Evolutionary conservation across 1,284 basidiomycete species (phyloP), one percentile per base, ranked within the genome.

Genomic region (Papiliotrema fonsecae): DNA sequence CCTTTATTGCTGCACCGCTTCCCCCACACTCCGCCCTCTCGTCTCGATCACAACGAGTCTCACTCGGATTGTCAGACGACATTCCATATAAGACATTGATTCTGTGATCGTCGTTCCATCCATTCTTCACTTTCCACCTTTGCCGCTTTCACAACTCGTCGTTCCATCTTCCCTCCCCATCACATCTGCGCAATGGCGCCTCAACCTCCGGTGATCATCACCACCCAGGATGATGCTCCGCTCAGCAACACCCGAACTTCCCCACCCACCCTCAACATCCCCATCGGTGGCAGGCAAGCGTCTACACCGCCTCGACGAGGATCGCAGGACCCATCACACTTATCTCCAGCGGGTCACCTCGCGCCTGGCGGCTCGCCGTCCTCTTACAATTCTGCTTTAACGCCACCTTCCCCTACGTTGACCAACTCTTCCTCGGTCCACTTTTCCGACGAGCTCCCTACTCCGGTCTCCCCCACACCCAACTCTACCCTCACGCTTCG

Each of bases 401-500:
- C 62, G 9, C 66, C 67, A 1, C 65, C 67, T 32, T 69, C 69
- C 3, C 69, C 69, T 6, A 67, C 69, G 1, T 49, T 68, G 19
- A 67, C 64, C 36, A 61, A 51, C 49, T 56, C 57, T 16, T 63
- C 64, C 5, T 64, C 64, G 4, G 64, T 65, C 25, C 65, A 66
- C 35, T 65, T 68, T 36, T 55, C 55, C 9, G 64, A 67, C n/a
- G 62, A 69, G 32, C 39, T 54, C 11, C 52, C 47, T 19, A 59
- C 62, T 13, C 61, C 69, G 16, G 38, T 45, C 24, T 54, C 61
- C 2, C 55, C 62, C n/a, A 38, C 26, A 1, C 54, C 28, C 6
- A 34, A 50, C 4, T 54, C 80, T 2, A 76, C 83, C 5, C 65
- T 84, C 4, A 79, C 79, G 2, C 67, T 90, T 37, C 78, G 88